phyloP scores from a whole-genome alignment of 345 rosid genomes.

The Euphorbia peplus region DNA sequence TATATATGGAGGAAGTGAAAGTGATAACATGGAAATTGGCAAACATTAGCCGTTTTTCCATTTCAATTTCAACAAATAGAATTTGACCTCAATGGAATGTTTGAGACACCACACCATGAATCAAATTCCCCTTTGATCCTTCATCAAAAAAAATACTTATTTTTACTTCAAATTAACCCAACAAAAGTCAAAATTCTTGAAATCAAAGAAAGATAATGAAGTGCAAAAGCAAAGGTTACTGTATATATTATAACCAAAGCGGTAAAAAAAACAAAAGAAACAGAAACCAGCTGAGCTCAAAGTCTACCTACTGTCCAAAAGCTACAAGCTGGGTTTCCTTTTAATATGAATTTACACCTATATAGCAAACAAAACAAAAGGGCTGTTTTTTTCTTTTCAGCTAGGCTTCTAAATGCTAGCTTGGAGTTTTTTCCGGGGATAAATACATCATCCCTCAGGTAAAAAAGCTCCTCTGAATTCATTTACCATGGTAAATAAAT shows the following conservation, averaged over 20 bases:
- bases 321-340: conserved; percentile 47
- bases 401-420: neutral
- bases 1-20: conserved; percentile 3
- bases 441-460: conserved; percentile 41
- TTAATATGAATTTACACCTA: neutral
- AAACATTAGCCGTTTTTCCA: neutral
- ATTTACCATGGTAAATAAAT: neutral
- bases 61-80: neutral
- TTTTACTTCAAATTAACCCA: no score
- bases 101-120: neutral
- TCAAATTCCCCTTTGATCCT: no score
- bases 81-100: conserved; percentile 6
- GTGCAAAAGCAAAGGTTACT: no score
- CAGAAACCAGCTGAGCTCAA: conserved; percentile 58
- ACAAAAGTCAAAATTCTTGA: no score
- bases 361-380: conserved; percentile 7
- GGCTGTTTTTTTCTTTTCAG: no score
- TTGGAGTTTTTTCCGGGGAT: conserved; percentile 46
- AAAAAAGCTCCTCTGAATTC: conserved; percentile 33
- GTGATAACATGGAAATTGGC: conserved; percentile 6
- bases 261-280: neutral
- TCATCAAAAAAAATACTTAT: no score
- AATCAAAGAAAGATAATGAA: no score
- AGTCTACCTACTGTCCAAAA: conserved; percentile 32
- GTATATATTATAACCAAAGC: no score